Evolutionary conservation across 1,139 yeast genomes (phyloP).

Genomic region (Yamadazyma diospyri): DNA sequence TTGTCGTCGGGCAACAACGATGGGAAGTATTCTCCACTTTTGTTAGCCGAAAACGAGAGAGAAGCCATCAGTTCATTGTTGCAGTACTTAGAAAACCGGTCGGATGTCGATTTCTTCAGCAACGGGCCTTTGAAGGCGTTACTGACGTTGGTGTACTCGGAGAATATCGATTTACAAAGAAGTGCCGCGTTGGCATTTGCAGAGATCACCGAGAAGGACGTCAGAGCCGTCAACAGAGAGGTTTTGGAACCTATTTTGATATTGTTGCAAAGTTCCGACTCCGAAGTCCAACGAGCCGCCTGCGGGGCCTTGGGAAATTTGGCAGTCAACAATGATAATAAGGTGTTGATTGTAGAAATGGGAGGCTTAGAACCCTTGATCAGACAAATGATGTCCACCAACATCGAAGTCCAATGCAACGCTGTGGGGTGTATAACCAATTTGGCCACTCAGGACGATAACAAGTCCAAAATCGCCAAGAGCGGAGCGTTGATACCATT

Average conservation of each 20-base stretch:
- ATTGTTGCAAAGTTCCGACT: slow-evolving; percentile 78
- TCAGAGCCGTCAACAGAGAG: slow-evolving; percentile 83
- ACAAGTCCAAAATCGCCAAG: slow-evolving; percentile 91
- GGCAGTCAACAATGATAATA: slow-evolving; percentile 95
- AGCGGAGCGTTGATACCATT: slow-evolving; percentile 95
- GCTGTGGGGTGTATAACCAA: slow-evolving; percentile 99
- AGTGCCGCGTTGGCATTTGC: slow-evolving; percentile 99
- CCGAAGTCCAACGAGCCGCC: slow-evolving; percentile 97
- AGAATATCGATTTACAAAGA: slow-evolving; percentile 89
- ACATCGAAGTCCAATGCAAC: slow-evolving; percentile 97
- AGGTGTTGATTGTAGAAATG: slow-evolving; percentile 91
- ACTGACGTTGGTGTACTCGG: slow-evolving; percentile 90
- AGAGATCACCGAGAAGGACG: slow-evolving; percentile 95
- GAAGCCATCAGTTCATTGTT: slow-evolving; percentile 91
- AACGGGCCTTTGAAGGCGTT: slow-evolving; percentile 88
- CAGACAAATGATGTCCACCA: slow-evolving; percentile 95
- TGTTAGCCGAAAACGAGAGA: slow-evolving; percentile 94
- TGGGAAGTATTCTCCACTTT: slow-evolving; percentile 63
- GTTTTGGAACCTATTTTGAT: slow-evolving; percentile 92
- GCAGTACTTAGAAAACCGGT: slow-evolving; percentile 79
- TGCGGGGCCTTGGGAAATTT: slow-evolving; percentile 97
- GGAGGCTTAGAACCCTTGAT: slow-evolving; percentile 96
- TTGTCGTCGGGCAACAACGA: slow-evolving; percentile 34
- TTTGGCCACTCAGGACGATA: slow-evolving; percentile 97
- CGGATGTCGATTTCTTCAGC: slow-evolving; percentile 88